Conservation (phyloP, 768 basidiomycete species). For the Lactarius pseudohatsudake region DNA sequence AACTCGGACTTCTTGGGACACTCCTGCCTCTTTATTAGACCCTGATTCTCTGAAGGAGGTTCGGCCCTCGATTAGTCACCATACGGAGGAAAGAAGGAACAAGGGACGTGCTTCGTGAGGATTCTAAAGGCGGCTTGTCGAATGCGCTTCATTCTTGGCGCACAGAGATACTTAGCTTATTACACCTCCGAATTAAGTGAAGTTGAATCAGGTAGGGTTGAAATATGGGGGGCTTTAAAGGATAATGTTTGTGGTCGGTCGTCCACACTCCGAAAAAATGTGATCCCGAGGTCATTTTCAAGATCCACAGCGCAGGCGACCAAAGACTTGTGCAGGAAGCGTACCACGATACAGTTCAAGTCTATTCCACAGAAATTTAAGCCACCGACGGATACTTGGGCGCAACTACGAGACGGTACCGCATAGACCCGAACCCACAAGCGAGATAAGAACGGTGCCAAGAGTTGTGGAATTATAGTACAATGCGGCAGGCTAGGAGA, state of each 20-base stretch:
- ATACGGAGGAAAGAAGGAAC: not conserved
- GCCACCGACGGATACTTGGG: not conserved
- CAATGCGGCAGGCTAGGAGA: not conserved
- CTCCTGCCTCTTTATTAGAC: not conserved
- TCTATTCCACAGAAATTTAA: not conserved
- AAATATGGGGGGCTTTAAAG: conserved; percentile 6
- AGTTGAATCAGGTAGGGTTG: not conserved
- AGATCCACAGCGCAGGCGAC: not conserved
- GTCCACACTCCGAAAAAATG: conserved; percentile 4
- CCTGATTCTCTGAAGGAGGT: conserved; percentile 6
- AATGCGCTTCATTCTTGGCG: conserved; percentile 12
- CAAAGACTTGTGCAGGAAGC: not conserved
- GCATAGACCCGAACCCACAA: too few relatives aligned
- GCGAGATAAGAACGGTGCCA: too few relatives aligned
- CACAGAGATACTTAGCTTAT: not conserved
- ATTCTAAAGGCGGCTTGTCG: conserved; percentile 14
- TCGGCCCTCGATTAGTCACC: not conserved
- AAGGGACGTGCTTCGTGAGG: conserved; percentile 12
- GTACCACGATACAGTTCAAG: not conserved
- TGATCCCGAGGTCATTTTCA: not conserved
- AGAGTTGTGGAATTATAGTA: not conserved
- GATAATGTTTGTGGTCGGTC: not conserved
- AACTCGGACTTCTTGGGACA: not conserved
- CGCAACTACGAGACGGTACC: too few relatives aligned
- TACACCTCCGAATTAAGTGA: not conserved